A percentile compares a stretch with the other conserved stretches of the same genome.
phyloP scores from a whole-genome alignment of 257 asterid species.

The Gentiana straminea region DNA sequence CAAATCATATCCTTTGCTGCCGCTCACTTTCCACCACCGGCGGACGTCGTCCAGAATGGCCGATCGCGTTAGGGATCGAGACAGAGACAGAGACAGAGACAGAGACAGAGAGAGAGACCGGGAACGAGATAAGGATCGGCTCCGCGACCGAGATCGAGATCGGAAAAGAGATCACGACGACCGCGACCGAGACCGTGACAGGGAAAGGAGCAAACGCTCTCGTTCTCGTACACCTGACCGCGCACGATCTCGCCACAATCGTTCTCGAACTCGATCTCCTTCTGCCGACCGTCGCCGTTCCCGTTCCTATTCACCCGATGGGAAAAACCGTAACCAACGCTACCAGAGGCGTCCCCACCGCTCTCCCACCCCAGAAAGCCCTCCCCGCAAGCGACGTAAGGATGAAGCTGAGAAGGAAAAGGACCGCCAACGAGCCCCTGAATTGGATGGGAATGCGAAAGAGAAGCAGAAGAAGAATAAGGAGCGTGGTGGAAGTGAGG shows the following conservation, averaged over 20 bases:
- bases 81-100: constrained; percentile 42
- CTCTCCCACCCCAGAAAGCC: constrained; percentile 43
- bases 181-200: constrained; percentile 23
- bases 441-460: constrained; percentile 31
- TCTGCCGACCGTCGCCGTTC: constrained; percentile 46
- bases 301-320: constrained; percentile 13
- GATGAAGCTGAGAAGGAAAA: constrained; percentile 38
- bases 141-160: constrained; percentile 7
- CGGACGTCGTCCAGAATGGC: constrained; percentile 10
- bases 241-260: constrained; percentile 49
- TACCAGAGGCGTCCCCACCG: constrained; percentile 53
- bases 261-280: constrained; percentile 71
- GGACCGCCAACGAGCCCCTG: constrained; percentile 33
- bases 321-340: constrained; percentile 36
- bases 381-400: constrained; percentile 67
- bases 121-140: constrained; percentile 5
- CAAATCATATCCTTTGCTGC: not conserved
- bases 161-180: constrained; percentile 10
- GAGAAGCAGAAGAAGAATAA: constrained; percentile 38
- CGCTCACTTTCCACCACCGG: not conserved
- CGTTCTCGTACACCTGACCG: constrained; percentile 85
- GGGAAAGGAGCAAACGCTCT: constrained; percentile 31
- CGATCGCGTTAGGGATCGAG: constrained; percentile 46
- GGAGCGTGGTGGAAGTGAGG: constrained; percentile 22
- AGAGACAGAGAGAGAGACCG: constrained; percentile 22